These are phyloP conservation scores for Clavispora carvajalis DNA, from an alignment of 805 yeast species.

Conservation along the genomic window DNA sequence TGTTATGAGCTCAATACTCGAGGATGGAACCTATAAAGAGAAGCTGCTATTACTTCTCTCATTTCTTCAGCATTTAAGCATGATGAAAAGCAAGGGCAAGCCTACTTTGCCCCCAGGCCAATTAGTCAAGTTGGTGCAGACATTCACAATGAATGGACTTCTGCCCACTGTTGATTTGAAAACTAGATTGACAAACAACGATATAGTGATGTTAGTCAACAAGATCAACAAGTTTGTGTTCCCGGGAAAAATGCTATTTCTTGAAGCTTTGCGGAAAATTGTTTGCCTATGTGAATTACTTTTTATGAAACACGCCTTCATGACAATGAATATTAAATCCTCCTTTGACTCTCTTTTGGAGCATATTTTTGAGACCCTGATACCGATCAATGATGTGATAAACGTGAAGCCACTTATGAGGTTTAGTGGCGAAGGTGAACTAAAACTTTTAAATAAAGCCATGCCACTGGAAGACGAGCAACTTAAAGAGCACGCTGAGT, in stretches of 20 bases:
- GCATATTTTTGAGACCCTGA: constrained; percentile 4
- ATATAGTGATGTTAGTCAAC: not conserved
- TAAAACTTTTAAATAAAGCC: not conserved
- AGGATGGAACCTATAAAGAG: constrained; percentile 15
- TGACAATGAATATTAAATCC: constrained; percentile 1
- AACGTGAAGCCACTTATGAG: constrained; percentile 7
- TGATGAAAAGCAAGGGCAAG: not conserved
- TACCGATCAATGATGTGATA: constrained; percentile 7
- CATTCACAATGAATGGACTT: not conserved
- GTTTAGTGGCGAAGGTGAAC: not conserved
- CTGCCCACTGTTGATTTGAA: not conserved
- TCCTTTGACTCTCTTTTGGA: constrained; percentile 2
- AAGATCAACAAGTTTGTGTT: not conserved
- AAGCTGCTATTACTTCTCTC: constrained; percentile 11
- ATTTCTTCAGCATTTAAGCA: constrained; percentile 2
- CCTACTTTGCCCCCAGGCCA: not conserved
- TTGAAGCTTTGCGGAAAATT: constrained; percentile 12
- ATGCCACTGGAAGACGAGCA: constrained; percentile 3
- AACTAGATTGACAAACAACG: not conserved
- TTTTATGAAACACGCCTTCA: constrained; percentile 3
- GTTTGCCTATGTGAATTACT: constrained; percentile 11
- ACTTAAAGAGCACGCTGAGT: not conserved
- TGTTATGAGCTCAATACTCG: constrained; percentile 9
- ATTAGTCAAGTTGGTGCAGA: not conserved
- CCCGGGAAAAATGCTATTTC: constrained; percentile 11